Evolutionary conservation across 768 basidiomycete species (phyloP), one percentile per base, ranked within the genome.

Genomic region (Tylopilus rubrobrunneus): DNA sequence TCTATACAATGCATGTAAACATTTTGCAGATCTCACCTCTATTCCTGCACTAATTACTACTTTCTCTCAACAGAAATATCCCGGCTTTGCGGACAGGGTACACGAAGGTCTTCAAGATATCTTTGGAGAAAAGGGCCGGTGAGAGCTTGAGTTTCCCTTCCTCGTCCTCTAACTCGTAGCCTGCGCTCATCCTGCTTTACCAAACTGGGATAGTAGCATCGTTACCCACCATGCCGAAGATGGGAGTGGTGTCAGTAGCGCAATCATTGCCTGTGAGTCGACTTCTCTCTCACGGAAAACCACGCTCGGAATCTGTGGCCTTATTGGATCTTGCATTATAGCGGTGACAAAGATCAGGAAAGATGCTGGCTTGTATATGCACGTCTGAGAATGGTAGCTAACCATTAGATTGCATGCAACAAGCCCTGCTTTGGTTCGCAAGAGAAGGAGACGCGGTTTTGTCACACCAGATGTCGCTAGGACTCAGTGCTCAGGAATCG

Each of bases 111-210:
- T 99, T 54, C 80, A 87, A 40, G 97, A 98, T 66, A 86, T 99
- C 56, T 97, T 98, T 66, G 97, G 97, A 12, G 94, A 97, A 60
- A 92, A 92, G 76, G 97, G 94, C 66, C 81, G 84, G 89, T 90
- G 60, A 62, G 88, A 76, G 42, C 27, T 36, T 27, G 9, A 2
- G 42, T 19, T 9, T 45, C n/a, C 40, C 41, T 12, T 40, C 14
- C 27, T 40, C 31, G 1, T 33, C 21, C 4, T 44, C 48, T 58
- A 55, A 56, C 34, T 14, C 25, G 10, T 40, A n/a, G 19, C 21
- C 7, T 29, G 15, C 47, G 19, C 12, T 33, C 6, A 57, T 86
- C 34, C 28, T 19, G 25, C 37, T 23, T 2, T 57, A 87, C 92
- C 92, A 92, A 69, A 92, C 92, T 67, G 19, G 42, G 19, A 33